These are phyloP conservation scores for peach (Prunus persica) DNA, from an alignment of 306 rosid species.

Conservation along the genomic window DNA sequence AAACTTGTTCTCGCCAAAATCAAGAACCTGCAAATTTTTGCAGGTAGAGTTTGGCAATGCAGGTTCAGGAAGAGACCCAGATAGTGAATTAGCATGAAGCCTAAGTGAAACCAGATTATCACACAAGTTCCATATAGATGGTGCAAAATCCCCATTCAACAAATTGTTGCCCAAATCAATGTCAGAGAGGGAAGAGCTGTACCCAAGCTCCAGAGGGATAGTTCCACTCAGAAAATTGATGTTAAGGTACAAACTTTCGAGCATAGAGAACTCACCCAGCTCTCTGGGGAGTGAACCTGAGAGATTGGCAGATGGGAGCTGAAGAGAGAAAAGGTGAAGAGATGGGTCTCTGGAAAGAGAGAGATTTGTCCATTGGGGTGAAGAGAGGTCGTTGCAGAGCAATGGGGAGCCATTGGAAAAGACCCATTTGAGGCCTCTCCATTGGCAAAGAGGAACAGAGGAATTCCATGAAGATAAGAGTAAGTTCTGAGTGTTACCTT, in stretches of 20 bases:
- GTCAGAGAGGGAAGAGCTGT: conserved; percentile 64
- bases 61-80: conserved; percentile 70
- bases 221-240: conserved; percentile 65
- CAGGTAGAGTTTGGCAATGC: conserved; percentile 85
- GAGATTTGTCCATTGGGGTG: conserved; percentile 80
- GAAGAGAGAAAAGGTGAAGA: conserved; percentile 70
- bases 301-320: conserved; percentile 92
- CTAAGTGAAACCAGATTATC: conserved; percentile 66
- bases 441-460: conserved; percentile 76
- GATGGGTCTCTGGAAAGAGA: conserved; percentile 68
- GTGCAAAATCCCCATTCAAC: conserved; percentile 56
- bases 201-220: conserved; percentile 89
- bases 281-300: conserved; percentile 85
- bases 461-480: conserved; percentile 83
- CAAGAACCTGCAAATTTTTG: conserved; percentile 55
- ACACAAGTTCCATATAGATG: conserved; percentile 88
- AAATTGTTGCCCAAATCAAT: conserved; percentile 71
- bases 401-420: conserved; percentile 59
- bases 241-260: conserved; percentile 71
- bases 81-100: conserved; percentile 54
- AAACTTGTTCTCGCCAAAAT: conserved; percentile 69
- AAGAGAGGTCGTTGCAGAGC: conserved; percentile 60
- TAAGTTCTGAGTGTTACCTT: conserved; percentile 65
- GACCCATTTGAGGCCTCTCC: conserved; percentile 97
- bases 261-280: conserved; percentile 79